These are phyloP conservation scores for Phyllachora maydis DNA, from an alignment of 2,329 filamentous ascomycete species.

Conservation along the genomic window DNA sequence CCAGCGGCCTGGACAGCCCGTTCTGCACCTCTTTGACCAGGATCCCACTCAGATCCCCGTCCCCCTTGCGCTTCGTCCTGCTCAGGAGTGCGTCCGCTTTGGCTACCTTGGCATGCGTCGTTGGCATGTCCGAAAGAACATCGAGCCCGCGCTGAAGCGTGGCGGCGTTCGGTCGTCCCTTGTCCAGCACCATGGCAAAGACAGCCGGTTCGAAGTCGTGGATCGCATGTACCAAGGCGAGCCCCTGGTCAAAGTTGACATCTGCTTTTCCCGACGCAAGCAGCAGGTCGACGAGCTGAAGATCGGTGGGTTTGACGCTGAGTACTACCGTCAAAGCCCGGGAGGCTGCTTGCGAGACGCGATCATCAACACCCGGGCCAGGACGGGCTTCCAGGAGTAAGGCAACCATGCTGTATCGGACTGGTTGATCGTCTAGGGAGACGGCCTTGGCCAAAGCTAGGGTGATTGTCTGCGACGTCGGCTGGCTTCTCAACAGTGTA, in stretches of 20 bases:
- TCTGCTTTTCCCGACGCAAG: slow-evolving; percentile 30
- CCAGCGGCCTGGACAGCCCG: slow-evolving; percentile 15
- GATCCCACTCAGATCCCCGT: slow-evolving; percentile 20
- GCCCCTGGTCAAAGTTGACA: slow-evolving; percentile 24
- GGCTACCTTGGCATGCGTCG: slow-evolving; percentile 21
- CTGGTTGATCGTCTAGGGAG: slow-evolving; percentile 17
- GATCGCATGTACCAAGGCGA: slow-evolving; percentile 17
- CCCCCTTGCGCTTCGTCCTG: slow-evolving; percentile 18
- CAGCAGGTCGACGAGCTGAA: slow-evolving; percentile 24
- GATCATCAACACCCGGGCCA: slow-evolving; percentile 18
- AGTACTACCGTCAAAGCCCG: slow-evolving; percentile 22
- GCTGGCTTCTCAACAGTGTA: slow-evolving; percentile 20
- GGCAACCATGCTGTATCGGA: slow-evolving; percentile 22
- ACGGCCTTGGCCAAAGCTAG: slow-evolving; percentile 27
- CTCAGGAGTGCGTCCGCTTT: slow-evolving; percentile 27
- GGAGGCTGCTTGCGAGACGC: slow-evolving; percentile 14
- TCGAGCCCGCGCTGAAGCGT: slow-evolving; percentile 21
- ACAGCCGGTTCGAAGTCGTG: slow-evolving; percentile 23
- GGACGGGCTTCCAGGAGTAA: slow-evolving; percentile 23
- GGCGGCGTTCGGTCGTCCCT: slow-evolving; percentile 20
- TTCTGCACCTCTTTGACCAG: slow-evolving; percentile 29
- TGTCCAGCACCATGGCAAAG: slow-evolving; percentile 22
- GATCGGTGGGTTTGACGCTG: slow-evolving; percentile 23
- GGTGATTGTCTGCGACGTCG: slow-evolving; percentile 22
- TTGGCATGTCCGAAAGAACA: slow-evolving; percentile 19